Evolutionary conservation across 2,329 filamentous ascomycete genomes (phyloP).

Genomic region (Diaporthe sp.): DNA sequence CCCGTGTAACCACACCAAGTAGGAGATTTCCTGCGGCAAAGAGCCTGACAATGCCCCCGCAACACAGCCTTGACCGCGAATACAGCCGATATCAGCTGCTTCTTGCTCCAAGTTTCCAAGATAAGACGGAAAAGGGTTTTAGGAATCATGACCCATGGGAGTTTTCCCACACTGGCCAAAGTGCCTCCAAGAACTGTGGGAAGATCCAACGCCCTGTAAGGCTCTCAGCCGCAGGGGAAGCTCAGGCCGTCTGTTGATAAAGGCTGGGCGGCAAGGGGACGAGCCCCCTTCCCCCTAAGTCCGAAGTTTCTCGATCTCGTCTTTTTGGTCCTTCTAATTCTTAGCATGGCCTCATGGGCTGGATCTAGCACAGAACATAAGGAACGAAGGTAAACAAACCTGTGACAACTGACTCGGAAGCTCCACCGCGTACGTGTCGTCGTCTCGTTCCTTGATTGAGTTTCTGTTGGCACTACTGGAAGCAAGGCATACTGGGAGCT

Average conservation of each 20-base stretch:
- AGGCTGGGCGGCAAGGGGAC: not conserved
- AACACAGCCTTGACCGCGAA: not conserved
- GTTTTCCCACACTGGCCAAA: not conserved
- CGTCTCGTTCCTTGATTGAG: conserved; percentile 14
- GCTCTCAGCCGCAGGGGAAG: not conserved
- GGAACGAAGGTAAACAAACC: not conserved
- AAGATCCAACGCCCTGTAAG: not conserved
- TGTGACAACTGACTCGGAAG: not conserved
- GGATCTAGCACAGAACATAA: not conserved
- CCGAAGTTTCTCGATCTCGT: not conserved
- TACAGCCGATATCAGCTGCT: not conserved
- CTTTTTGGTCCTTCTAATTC: not conserved
- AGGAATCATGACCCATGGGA: not conserved
- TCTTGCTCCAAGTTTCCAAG: not conserved
- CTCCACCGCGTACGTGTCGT: conserved; percentile 29
- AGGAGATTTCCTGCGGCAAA: too few species aligned
- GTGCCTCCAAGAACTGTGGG: not conserved
- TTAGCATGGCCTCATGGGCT: not conserved
- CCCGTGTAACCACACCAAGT: conserved; percentile 1
- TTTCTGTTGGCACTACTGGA: not conserved
- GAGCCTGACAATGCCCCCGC: not conserved
- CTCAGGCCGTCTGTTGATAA: not conserved
- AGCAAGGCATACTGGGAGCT: conserved; percentile 15
- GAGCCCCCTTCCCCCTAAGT: not conserved
- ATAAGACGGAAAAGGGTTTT: too few species aligned